Conservation (phyloP, 352 stramenopile genomes). For the Phytophthora idaei region DNA sequence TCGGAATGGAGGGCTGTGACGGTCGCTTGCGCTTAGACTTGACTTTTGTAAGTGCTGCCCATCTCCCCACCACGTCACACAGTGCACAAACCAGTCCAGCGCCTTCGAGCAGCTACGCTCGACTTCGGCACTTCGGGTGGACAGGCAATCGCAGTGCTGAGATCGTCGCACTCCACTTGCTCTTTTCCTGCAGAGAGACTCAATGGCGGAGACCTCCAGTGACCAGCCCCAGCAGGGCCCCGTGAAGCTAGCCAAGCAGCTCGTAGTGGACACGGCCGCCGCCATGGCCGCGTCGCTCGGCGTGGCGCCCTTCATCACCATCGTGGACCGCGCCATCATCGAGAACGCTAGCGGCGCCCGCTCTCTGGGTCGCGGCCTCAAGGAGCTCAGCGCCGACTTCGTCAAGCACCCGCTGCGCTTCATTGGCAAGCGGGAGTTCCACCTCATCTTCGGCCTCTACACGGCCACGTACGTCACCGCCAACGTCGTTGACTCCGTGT, state of each 20-base stretch:
- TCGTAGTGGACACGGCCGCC: constrained; percentile 64
- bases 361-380: constrained; percentile 63
- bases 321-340: constrained; percentile 90
- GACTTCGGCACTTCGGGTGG: constrained; percentile 24
- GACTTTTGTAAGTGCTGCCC: constrained; percentile 18
- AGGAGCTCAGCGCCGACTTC: constrained; percentile 66
- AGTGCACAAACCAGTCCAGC: constrained; percentile 22
- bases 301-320: constrained; percentile 88
- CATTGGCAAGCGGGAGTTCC: constrained; percentile 86
- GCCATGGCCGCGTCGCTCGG: constrained; percentile 70
- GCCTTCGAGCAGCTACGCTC: constrained; percentile 31
- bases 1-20: constrained; percentile 12
- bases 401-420: constrained; percentile 79
- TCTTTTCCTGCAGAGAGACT: constrained; percentile 28
- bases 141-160: constrained; percentile 6
- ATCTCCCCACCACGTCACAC: constrained; percentile 33
- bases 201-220: constrained; percentile 33
- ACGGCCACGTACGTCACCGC: constrained; percentile 88
- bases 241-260: constrained; percentile 50
- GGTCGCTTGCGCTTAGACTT: constrained; percentile 17
- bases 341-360: constrained; percentile 86
- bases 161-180: constrained; percentile 16
- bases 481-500: constrained; percentile 87
- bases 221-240: constrained; percentile 12
- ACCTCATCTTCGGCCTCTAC: constrained; percentile 91